A percentile compares a stretch with the other conserved stretches of the same genome.
phyloP scores from a whole-genome alignment of 768 basidiomycete species.

The Agrocybe praecox region DNA sequence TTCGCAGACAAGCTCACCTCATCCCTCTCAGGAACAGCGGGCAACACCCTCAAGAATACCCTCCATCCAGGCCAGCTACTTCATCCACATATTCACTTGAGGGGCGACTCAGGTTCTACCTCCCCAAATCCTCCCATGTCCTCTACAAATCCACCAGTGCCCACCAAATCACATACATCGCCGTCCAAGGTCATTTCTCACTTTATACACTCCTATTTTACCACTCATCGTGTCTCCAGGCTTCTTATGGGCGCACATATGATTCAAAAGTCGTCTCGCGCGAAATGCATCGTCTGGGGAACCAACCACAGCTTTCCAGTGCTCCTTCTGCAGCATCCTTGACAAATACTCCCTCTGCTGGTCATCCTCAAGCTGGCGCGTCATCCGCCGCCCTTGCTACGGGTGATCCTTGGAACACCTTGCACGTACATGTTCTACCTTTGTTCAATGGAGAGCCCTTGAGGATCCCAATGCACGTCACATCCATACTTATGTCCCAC shows the following conservation, averaged over 20 bases:
- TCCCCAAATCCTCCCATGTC: slow-evolving; percentile 24
- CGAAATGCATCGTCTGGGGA: slow-evolving; percentile 85
- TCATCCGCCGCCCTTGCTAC: slow-evolving; percentile 44
- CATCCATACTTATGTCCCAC: not conserved
- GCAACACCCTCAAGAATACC: slow-evolving; percentile 27
- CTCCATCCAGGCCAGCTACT: slow-evolving; percentile 35
- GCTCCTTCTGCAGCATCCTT: slow-evolving; percentile 54
- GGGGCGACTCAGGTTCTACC: slow-evolving; percentile 33
- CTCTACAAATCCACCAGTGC: slow-evolving; percentile 31
- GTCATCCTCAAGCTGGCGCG: slow-evolving; percentile 36
- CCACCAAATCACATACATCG: slow-evolving; percentile 45
- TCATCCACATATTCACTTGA: slow-evolving; percentile 40
- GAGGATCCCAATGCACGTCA: slow-evolving; percentile 74
- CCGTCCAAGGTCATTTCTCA: slow-evolving; percentile 47
- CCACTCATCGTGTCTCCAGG: slow-evolving; percentile 27
- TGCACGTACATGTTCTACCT: slow-evolving; percentile 88
- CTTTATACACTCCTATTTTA: not conserved
- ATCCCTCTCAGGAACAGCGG: slow-evolving; percentile 32
- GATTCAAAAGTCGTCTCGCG: slow-evolving; percentile 79
- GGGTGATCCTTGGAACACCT: slow-evolving; percentile 75
- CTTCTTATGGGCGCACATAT: slow-evolving; percentile 71
- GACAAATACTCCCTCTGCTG: slow-evolving; percentile 41
- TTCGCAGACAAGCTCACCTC: slow-evolving; percentile 47
- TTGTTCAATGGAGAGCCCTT: slow-evolving; percentile 91
- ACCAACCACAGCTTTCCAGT: slow-evolving; percentile 50